Evolutionary conservation across 768 basidiomycete species (phyloP), one percentile per base, ranked within the genome.

Genomic region (Tephrocybe sp.): DNA sequence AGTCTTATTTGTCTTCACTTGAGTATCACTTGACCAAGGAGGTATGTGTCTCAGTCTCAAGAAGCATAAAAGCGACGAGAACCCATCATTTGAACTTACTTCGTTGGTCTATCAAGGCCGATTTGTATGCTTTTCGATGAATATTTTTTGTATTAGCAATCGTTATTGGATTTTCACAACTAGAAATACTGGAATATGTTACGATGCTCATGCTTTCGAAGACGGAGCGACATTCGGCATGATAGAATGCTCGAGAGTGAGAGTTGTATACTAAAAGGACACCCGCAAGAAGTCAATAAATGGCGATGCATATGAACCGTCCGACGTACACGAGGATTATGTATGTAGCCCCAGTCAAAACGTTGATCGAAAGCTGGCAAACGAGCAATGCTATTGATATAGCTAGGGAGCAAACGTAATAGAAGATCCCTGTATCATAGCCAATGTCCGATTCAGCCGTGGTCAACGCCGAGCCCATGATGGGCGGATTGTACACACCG

Each of bases 171-270:
- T n/a, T n/a, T n/a, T n/a, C n/a, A n/a, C n/a, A n/a, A n/a, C n/a
- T n/a, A n/a, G n/a, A n/a, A n/a, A n/a, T n/a, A n/a, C n/a, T n/a
- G n/a, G n/a, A n/a, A n/a, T n/a, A n/a, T n/a, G n/a, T n/a, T n/a
- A n/a, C 11, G 8, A 39, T 39, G 38, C n/a, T 39, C 46, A 9
- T 46, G 21, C 32, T 52, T 17, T 14, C 39, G 51, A 10, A 52
- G 51, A 23, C 51, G 51, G 25, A 52, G 51, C 33, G 33, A 23
- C 51, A 47, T 42, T 2, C 51, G 26, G 23, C 51, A 53, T 34
- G 45, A 39, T 1, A 53, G 45, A n/a, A 53, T 34, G 28, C 51
- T 47, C 20, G 45, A 33, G 9, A 47, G 15, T 3, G 51, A 30
- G 4, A 53, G 45, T 25, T 53, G 51, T 30, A 53, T 9, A 14